These are phyloP conservation scores for Sporobolomyces roseus DNA, from an alignment of 768 basidiomycete genomes.

Conservation along the genomic window DNA sequence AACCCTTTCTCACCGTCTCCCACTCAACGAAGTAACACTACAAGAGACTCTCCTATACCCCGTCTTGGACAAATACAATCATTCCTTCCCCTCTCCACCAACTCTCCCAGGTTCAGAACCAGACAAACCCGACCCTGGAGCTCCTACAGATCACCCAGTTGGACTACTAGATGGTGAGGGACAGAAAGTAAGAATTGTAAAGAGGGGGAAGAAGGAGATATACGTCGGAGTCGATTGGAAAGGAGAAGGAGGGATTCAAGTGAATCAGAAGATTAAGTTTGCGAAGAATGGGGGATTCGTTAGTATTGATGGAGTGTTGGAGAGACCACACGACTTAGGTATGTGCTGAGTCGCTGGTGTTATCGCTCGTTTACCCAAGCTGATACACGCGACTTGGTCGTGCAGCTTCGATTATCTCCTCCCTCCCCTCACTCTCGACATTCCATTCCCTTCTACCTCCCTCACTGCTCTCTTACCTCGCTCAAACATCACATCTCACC, in stretches of 20 bases:
- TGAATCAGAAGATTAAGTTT: conserved; percentile 54
- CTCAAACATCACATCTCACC: conserved; percentile 61
- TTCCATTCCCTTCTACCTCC: conserved; percentile 68
- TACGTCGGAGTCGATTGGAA: conserved; percentile 72
- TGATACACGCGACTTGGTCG: background rate
- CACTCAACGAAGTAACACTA: conserved; percentile 62
- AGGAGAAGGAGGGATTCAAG: conserved; percentile 79
- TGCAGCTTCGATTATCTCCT: conserved; percentile 61
- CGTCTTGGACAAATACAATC: conserved; percentile 57
- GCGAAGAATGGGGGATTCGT: conserved; percentile 73
- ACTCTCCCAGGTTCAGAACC: conserved; percentile 32
- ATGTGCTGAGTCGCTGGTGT: conserved; percentile 49
- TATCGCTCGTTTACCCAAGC: background rate
- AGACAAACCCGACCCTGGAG: conserved; percentile 17
- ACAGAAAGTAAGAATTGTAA: conserved; percentile 66
- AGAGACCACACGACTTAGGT: conserved; percentile 72
- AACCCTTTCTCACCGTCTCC: conserved; percentile 6
- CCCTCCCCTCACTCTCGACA: conserved; percentile 64
- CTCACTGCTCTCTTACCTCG: conserved; percentile 57
- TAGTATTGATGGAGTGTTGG: conserved; percentile 69
- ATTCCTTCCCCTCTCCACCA: conserved; percentile 29
- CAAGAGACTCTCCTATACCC: conserved; percentile 60
- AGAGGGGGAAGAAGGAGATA: conserved; percentile 23
- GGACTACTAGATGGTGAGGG: conserved; percentile 75
- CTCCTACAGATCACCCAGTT: conserved; percentile 55